Evolutionary conservation across 1,284 basidiomycete genomes (phyloP).

Genomic region (Cutaneotrichosporon cavernicola): DNA sequence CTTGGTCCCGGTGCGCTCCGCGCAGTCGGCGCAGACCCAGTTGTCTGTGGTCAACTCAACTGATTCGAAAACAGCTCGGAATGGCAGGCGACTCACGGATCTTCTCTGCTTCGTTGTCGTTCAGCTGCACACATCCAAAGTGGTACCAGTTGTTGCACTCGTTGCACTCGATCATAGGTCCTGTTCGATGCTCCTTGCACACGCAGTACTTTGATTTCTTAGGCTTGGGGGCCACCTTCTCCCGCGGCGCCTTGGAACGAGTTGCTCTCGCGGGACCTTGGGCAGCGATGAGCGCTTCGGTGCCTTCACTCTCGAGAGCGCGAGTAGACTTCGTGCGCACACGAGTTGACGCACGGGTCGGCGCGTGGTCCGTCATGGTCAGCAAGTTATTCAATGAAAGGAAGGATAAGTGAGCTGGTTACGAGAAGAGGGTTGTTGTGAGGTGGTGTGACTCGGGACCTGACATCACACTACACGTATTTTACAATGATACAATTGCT

Average conservation of each 20-base stretch:
- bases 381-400: neutral
- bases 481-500: constrained; percentile 7
- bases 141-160: constrained; percentile 50
- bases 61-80: neutral
- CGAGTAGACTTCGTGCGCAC: constrained; percentile 34
- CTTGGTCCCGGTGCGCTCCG: constrained; percentile 31
- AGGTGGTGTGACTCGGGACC: neutral
- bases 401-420: constrained; percentile 1
- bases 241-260: constrained; percentile 1
- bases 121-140: constrained; percentile 40
- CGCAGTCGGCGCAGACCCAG: constrained; percentile 40
- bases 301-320: constrained; percentile 36
- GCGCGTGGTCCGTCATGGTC: constrained; percentile 10
- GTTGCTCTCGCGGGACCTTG: constrained; percentile 7
- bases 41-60: constrained; percentile 30
- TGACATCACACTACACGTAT: neutral
- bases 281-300: constrained; percentile 26
- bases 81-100: constrained; percentile 37
- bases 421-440: constrained; percentile 3
- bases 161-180: constrained; percentile 51
- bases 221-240: constrained; percentile 11
- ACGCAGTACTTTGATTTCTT: constrained; percentile 37
- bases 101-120: constrained; percentile 37
- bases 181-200: constrained; percentile 35
- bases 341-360: constrained; percentile 29